Evolutionary conservation across 2,329 filamentous ascomycete genomes (phyloP).

Genomic region (Fusarium virguliforme): DNA sequence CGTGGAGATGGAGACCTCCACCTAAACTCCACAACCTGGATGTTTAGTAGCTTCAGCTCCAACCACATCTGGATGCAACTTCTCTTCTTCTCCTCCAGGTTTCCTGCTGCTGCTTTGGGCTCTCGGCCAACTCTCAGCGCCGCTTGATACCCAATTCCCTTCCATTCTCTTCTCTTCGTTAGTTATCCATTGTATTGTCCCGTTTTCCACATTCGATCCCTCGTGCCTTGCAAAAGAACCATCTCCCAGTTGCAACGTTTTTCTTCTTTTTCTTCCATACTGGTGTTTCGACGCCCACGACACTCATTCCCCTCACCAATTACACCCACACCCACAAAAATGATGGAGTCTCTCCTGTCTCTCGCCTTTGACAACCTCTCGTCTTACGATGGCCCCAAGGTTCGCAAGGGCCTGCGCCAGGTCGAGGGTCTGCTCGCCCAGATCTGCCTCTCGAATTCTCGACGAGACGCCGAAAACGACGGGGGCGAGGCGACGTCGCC

Average conservation of each 20-base stretch:
- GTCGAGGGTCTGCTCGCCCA: slow-evolving; percentile 95
- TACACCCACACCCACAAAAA: slow-evolving; percentile 32
- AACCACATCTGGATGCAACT: slow-evolving; percentile 22
- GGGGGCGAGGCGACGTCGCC: slow-evolving; percentile 59
- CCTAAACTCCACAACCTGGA: background rate
- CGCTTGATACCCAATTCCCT: slow-evolving; percentile 37
- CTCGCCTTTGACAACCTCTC: slow-evolving; percentile 97
- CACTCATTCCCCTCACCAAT: slow-evolving; percentile 23
- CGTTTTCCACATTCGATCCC: slow-evolving; percentile 25
- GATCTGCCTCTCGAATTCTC: slow-evolving; percentile 82
- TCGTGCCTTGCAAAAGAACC: slow-evolving; percentile 12
- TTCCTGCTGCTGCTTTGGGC: slow-evolving; percentile 28
- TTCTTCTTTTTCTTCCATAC: slow-evolving; percentile 38
- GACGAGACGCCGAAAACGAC: slow-evolving; percentile 51
- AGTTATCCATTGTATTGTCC: slow-evolving; percentile 30
- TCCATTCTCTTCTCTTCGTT: slow-evolving; percentile 27
- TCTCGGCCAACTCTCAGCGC: slow-evolving; percentile 30
- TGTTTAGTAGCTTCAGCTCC: slow-evolving; percentile 15
- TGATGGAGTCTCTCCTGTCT: slow-evolving; percentile 92
- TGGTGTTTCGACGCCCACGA: slow-evolving; percentile 14
- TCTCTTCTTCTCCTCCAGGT: slow-evolving; percentile 24
- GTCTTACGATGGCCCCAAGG: slow-evolving; percentile 89
- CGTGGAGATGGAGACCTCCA: slow-evolving; percentile 28
- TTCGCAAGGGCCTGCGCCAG: slow-evolving; percentile 93
- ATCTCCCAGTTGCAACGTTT: slow-evolving; percentile 28